Percentiles rank a stretch among this genome's conserved stretches.
Conservation (phyloP, 2,329 filamentous ascomycete genomes). For the Calonectria hongkongensis region DNA sequence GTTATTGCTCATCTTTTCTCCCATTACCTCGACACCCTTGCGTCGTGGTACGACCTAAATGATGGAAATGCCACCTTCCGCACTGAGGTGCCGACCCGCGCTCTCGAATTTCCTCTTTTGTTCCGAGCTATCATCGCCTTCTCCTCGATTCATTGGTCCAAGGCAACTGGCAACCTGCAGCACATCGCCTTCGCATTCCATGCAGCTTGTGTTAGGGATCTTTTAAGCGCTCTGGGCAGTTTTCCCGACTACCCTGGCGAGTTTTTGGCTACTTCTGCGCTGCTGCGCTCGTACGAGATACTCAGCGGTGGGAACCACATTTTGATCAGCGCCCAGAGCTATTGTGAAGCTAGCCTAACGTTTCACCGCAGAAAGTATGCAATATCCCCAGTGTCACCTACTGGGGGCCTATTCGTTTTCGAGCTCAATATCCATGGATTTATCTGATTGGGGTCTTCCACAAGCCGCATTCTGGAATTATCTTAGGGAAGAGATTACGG, state of each 20-base stretch:
- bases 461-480: slow-evolving; percentile 11
- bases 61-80: slow-evolving; percentile 30
- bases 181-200: slow-evolving; percentile 1
- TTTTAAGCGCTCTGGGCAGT: not conserved
- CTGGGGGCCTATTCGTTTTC: slow-evolving; percentile 1
- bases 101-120: slow-evolving; percentile 13
- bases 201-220: not conserved
- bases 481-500: not conserved
- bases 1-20: slow-evolving; percentile 8
- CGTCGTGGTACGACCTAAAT: slow-evolving; percentile 23
- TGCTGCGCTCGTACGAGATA: slow-evolving; percentile 2
- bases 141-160: not conserved
- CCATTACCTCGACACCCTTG: slow-evolving; percentile 20
- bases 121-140: slow-evolving; percentile 13
- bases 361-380: not conserved
- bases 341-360: not conserved
- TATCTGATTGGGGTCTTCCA: slow-evolving; percentile 11
- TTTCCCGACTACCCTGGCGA: slow-evolving; percentile 14
- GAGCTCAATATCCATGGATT: not conserved
- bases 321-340: too few relatives aligned
- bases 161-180: not conserved
- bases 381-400: not conserved
- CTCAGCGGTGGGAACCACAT: slow-evolving; percentile 10
- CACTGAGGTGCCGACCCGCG: slow-evolving; percentile 6
- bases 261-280: not conserved